Evolutionary conservation across 2,329 filamentous ascomycete genomes (phyloP).

Genomic region (Cryphonectria parasitica): DNA sequence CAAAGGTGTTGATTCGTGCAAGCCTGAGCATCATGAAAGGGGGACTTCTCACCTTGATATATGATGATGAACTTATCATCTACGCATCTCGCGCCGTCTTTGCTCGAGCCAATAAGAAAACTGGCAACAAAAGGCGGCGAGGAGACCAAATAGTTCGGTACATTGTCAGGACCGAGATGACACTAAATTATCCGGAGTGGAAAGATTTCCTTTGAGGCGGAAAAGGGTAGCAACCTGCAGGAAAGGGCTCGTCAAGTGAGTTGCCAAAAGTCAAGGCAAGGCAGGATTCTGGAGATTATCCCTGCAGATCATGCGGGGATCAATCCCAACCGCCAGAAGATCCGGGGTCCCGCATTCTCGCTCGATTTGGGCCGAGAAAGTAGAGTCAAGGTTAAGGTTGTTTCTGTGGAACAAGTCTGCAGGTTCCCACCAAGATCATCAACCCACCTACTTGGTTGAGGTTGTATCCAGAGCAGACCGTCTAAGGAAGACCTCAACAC

Average conservation of each 20-base stretch:
- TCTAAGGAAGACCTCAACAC: neutral
- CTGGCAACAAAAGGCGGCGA: neutral
- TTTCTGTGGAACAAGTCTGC: conserved; percentile 5
- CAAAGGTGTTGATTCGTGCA: neutral
- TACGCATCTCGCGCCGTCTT: neutral
- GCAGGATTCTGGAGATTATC: conserved; percentile 4
- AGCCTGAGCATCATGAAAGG: neutral
- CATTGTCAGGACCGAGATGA: conserved; percentile 27
- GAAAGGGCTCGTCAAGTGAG: neutral
- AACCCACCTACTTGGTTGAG: neutral
- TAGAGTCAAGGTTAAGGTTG: conserved; percentile 1
- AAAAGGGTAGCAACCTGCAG: neutral
- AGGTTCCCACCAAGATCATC: conserved; percentile 1
- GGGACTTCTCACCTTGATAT: neutral
- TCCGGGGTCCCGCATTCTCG: conserved; percentile 16
- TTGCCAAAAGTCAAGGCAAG: conserved; percentile 2
- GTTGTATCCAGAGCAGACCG: neutral
- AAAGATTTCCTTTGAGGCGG: neutral
- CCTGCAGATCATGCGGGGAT: conserved; percentile 11
- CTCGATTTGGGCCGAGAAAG: conserved; percentile 19
- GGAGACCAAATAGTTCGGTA: conserved; percentile 19
- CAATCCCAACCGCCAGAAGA: neutral
- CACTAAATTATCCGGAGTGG: conserved; percentile 14
- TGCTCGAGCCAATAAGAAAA: conserved; percentile 16
- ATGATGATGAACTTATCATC: neutral